These are phyloP conservation scores for Mycena galericulata DNA, from an alignment of 768 basidiomycete genomes.

Conservation along the genomic window DNA sequence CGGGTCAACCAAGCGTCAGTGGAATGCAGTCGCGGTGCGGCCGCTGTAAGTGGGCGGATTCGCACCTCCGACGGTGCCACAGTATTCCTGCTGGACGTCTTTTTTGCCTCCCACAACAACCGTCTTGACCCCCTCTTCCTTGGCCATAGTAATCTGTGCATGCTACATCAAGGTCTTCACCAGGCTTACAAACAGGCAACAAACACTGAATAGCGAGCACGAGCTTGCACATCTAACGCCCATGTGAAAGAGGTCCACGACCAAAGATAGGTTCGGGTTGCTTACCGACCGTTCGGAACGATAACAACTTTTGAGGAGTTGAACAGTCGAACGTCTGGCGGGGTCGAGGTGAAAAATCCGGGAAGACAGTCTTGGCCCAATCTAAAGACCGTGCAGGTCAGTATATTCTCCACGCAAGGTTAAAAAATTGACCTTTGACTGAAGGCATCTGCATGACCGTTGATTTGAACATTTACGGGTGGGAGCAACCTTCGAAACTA, in stretches of 20 bases:
- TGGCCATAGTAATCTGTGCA: conserved; percentile 66
- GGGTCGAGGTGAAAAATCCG: conserved; percentile 36
- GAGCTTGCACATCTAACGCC: conserved; percentile 56
- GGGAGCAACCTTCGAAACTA: conserved; percentile 47
- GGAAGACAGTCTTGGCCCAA: conserved; percentile 62
- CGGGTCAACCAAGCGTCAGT: background rate
- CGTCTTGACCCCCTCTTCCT: too few relatives aligned
- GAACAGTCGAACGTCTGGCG: conserved; percentile 63
- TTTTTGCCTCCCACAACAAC: conserved; percentile 66
- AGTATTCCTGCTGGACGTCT: conserved; percentile 63
- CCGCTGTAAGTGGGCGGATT: too few relatives aligned
- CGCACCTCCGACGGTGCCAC: conserved; percentile 71
- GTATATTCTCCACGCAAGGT: background rate
- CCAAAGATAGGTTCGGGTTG: conserved; percentile 4
- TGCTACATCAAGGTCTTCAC: background rate
- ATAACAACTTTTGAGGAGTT: conserved; percentile 62
- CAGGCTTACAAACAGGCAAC: conserved; percentile 27
- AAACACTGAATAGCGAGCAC: conserved; percentile 56
- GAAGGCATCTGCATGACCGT: conserved; percentile 62
- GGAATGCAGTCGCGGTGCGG: background rate
- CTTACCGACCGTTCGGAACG: conserved; percentile 64
- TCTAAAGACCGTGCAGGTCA: conserved; percentile 44
- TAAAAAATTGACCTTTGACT: conserved; percentile 54
- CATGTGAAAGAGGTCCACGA: background rate
- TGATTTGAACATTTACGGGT: conserved; percentile 54